phyloP scores from a whole-genome alignment of 2,329 filamentous ascomycete species.

The Fusarium tuaranense region DNA sequence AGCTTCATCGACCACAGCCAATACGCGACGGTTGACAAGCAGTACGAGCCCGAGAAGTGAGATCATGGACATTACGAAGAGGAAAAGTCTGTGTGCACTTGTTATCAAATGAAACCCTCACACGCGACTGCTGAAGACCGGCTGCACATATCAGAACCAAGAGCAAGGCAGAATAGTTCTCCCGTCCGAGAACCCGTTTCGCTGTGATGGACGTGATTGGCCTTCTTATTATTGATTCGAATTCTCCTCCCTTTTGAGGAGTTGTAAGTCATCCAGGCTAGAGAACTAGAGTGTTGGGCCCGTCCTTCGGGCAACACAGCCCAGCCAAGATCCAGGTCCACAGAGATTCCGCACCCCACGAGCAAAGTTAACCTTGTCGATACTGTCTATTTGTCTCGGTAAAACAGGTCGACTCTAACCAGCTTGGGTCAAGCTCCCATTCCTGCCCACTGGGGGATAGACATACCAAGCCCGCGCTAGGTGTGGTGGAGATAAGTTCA shows the following conservation, averaged over 20 bases:
- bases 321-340: background rate
- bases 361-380: background rate
- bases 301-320: background rate
- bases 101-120: background rate
- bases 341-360: background rate
- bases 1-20: background rate
- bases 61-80: background rate
- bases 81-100: background rate
- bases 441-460: background rate
- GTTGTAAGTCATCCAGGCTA: background rate
- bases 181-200: background rate
- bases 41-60: background rate
- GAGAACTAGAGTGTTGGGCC: background rate
- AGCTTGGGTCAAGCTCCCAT: background rate
- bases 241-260: background rate
- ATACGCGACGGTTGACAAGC: background rate
- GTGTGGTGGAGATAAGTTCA: background rate
- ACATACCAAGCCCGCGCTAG: background rate
- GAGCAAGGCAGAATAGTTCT: background rate
- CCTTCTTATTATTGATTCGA: background rate
- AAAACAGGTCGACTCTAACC: background rate
- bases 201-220: background rate
- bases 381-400: background rate
- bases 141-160: background rate
- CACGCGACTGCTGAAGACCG: background rate